These are phyloP conservation scores for Begonia loranthoides DNA, from an alignment of 306 rosid species.

Conservation along the genomic window DNA sequence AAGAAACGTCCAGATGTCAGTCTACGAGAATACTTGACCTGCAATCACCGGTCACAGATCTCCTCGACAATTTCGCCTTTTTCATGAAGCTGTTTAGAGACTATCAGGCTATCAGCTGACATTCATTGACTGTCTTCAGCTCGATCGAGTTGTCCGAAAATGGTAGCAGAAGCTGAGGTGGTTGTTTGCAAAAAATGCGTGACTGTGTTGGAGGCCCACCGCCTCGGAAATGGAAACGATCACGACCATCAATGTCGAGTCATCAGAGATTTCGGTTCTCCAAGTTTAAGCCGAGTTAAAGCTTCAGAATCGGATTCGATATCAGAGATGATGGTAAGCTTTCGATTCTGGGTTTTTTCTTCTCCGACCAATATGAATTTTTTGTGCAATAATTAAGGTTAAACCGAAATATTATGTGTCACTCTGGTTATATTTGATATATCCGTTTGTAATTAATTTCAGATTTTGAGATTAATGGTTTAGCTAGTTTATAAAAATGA, in stretches of 20 bases:
- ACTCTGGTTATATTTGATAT: background rate
- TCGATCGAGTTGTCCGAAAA: background rate
- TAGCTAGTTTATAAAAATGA: too few species aligned
- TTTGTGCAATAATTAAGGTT: background rate
- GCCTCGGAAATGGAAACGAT: slow-evolving; percentile 27
- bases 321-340: slow-evolving; percentile 41
- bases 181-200: slow-evolving; percentile 42
- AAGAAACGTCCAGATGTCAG: background rate
- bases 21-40: background rate
- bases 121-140: too few species aligned
- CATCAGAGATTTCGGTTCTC: slow-evolving; percentile 31
- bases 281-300: slow-evolving; percentile 33
- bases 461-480: too few species aligned
- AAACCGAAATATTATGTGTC: background rate
- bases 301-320: slow-evolving; percentile 39
- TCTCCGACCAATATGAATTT: slow-evolving; percentile 1
- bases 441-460: too few species aligned
- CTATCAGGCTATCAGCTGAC: too few species aligned
- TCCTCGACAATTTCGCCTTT: background rate
- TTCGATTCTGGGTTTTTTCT: background rate
- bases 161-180: slow-evolving; percentile 48
- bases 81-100: too few species aligned
- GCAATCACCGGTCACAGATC: background rate
- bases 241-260: slow-evolving; percentile 10
- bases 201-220: slow-evolving; percentile 38